Percentiles rank a stretch among this genome's conserved stretches.
Evolutionary conservation across 2,329 filamentous ascomycete genomes (phyloP).

Genomic region (Ophiosphaerella korrae): DNA sequence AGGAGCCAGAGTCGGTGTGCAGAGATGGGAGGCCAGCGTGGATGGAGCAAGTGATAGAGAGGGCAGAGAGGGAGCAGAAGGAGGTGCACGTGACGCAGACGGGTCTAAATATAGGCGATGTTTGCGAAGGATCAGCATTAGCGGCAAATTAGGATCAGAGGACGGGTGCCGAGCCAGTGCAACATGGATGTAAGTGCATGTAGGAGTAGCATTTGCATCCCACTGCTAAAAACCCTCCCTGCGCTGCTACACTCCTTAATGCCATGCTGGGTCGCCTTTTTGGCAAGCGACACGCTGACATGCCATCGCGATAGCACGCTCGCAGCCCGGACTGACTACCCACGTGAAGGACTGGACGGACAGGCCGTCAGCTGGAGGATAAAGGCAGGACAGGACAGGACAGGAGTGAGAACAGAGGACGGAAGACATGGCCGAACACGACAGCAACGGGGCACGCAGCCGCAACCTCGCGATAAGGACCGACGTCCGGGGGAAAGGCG

Average conservation of each 20-base stretch:
- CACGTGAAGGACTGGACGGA: neutral
- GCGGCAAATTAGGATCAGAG: conserved; percentile 4
- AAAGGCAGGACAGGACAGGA: neutral
- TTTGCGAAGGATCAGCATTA: conserved; percentile 2
- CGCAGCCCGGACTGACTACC: neutral
- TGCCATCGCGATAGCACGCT: neutral
- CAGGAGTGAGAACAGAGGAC: conserved; percentile 20
- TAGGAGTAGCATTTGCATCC: neutral
- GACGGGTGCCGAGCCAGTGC: neutral
- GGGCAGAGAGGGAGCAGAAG: neutral
- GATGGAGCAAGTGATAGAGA: neutral
- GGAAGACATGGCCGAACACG: conserved; percentile 22
- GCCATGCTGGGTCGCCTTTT: conserved; percentile 2
- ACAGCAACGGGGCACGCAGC: conserved; percentile 13
- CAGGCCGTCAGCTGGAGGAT: neutral
- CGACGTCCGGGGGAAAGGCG: conserved; percentile 30
- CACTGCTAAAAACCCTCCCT: neutral
- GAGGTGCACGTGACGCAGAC: conserved; percentile 6
- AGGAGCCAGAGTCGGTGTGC: neutral
- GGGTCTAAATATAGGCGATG: conserved; percentile 4
- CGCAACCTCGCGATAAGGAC: conserved; percentile 24
- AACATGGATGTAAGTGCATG: neutral
- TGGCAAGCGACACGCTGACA: conserved; percentile 1
- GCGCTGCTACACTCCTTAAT: conserved; percentile 1
- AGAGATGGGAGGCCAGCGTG: neutral